Base-by-base conservation (phyloP, 108 stramenopile genomes). In the Fragilaria radians region DNA sequence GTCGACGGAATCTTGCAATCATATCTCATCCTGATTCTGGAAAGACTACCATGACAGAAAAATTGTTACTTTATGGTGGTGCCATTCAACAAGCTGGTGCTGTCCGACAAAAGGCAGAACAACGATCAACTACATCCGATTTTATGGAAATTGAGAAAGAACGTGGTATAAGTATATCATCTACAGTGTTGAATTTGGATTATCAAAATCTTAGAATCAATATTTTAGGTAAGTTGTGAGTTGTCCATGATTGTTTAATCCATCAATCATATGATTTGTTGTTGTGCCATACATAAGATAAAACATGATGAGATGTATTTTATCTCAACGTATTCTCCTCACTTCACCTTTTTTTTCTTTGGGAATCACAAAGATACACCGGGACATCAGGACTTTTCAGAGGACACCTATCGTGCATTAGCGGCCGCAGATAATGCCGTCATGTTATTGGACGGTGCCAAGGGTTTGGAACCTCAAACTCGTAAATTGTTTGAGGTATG, bases 21-120 rank as follows among this genome's bases (percentile, higher is more conserved):
- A 97, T 97, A 52, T 86, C 83, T 5, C 96, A 97, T 78, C 96
- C 96, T 49, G 96, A 97, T 61, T 86, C 91, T 19, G 95, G 96
- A 25, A 97, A 97, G 61, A 97, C 96, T 1, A 97, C 96, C 59
- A 86, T 97, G 88, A 97, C 95, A 19, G 96, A 97, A 73, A 94
- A 96, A 60, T 73, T 97, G 23, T 70, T 97, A 0, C 71, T 97
- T 17, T 92, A 94, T 49, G 83, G 83, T 33, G 95, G 94, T 5
- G 96, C 96, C 5, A 63, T 97, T 42, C 94, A 95, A 60, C 93
- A 94, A 67, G 96, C 96, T 1, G 96, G 96, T 26, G 94, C 93
- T 3, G 96, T 97, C 5, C 82, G 92, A 52, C 87, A 86, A 77
- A 88, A 88, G 83, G 90, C 84, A 0, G 86, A 88, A 68, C 91